Percentiles rank a stretch among this genome's conserved stretches.
Evolutionary conservation across 345 rosid species (phyloP).

Genomic region (Corymbia maculata): DNA sequence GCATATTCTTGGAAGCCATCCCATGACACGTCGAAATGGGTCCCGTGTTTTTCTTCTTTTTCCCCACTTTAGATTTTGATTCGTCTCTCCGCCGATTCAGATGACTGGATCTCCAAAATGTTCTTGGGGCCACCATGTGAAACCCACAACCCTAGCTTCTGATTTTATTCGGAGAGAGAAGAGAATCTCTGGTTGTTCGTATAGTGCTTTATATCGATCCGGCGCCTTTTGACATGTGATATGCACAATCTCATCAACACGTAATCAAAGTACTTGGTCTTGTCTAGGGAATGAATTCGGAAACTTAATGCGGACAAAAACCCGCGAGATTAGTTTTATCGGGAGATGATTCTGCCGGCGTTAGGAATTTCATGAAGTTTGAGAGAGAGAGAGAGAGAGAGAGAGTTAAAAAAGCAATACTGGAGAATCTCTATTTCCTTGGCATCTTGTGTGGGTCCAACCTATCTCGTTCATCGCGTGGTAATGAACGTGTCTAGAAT

Average conservation of each 20-base stretch:
- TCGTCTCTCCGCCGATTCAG: not conserved
- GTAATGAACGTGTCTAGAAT: not conserved
- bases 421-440: not conserved
- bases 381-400: not conserved
- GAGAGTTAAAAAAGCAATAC: not conserved
- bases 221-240: not conserved
- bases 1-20: not conserved
- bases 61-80: not conserved
- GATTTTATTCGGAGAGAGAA: not conserved
- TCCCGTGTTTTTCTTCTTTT: not conserved
- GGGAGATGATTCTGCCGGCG: not conserved
- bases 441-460: not conserved
- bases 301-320: not conserved
- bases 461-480: not conserved
- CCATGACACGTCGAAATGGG: not conserved
- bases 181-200: not conserved
- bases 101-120: slow-evolving; percentile 3
- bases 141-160: not conserved
- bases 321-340: not conserved
- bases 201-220: not conserved
- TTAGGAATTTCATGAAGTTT: not conserved
- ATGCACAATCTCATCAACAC: not conserved
- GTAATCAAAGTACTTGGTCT: not conserved
- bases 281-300: not conserved
- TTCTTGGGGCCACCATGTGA: slow-evolving; percentile 16